Percentiles rank a stretch among this genome's conserved stretches.
Conservation (phyloP, 148 eudicot genomes). For the Limonium bicolor region DNA sequence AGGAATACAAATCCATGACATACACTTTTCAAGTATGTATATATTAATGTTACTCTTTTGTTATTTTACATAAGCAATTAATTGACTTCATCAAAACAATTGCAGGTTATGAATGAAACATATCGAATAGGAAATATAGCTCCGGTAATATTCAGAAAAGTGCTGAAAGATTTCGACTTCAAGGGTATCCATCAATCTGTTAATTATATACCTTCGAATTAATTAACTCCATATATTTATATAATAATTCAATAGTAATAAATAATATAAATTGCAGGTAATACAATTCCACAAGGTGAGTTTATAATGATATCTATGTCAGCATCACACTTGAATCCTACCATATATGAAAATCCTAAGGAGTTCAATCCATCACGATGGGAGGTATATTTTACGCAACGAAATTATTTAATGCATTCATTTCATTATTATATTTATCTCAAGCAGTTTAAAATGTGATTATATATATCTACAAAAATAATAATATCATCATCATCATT, state of each 20-base stretch:
- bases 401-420: too few species aligned
- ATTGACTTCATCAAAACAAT: too few species aligned
- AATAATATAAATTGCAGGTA: constrained; percentile 32
- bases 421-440: too few species aligned
- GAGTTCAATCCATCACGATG: constrained; percentile 86
- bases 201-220: neutral
- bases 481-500: neutral
- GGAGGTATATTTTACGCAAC: too few species aligned
- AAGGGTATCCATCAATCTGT: constrained; percentile 41
- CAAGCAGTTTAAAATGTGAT: neutral
- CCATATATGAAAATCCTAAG: constrained; percentile 56
- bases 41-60: too few species aligned
- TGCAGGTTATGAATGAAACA: constrained; percentile 92
- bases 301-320: constrained; percentile 90
- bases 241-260: neutral
- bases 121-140: constrained; percentile 85
- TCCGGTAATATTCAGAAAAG: constrained; percentile 83
- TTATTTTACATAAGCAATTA: too few species aligned
- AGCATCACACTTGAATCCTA: constrained; percentile 73
- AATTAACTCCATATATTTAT: neutral
- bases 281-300: constrained; percentile 95
- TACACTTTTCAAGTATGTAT: constrained; percentile 81
- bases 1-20: constrained; percentile 83
- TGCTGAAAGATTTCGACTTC: constrained; percentile 46
- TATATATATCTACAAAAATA: neutral